phyloP scores from a whole-genome alignment of 192 early-diverging fungal species.

The Fimicolochytrium jonesii region DNA sequence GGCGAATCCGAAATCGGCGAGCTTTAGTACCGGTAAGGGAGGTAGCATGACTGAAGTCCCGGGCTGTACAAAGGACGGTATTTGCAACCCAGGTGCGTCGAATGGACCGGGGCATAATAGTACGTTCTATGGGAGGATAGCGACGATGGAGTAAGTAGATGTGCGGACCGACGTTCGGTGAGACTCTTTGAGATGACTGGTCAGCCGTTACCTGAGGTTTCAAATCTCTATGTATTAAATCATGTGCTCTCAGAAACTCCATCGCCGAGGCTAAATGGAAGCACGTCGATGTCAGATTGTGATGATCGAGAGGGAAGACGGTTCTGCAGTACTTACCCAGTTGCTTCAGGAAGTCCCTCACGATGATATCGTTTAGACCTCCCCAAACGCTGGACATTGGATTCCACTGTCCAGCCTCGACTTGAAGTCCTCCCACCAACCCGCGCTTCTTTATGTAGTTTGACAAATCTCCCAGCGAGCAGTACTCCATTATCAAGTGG shows the following conservation, averaged over 20 bases:
- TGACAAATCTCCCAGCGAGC: conserved; percentile 90
- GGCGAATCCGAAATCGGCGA: conserved; percentile 99
- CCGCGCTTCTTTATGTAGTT: conserved; percentile 73
- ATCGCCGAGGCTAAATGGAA: conserved; percentile 67
- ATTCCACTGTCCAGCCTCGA: conserved; percentile 13
- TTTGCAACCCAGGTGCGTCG: conserved; percentile 33
- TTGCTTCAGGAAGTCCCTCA: conserved; percentile 82
- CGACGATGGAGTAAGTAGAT: neutral
- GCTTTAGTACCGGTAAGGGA: conserved; percentile 75
- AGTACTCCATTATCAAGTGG: conserved; percentile 97
- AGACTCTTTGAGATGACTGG: neutral
- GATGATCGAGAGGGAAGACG: neutral
- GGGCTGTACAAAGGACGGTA: conserved; percentile 33
- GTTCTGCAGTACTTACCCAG: conserved; percentile 48
- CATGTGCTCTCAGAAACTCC: conserved; percentile 77
- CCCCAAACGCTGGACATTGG: conserved; percentile 53
- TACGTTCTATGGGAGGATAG: conserved; percentile 59
- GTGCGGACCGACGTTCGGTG: too few relatives aligned
- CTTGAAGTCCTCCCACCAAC: conserved; percentile 7
- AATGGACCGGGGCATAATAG: conserved; percentile 62
- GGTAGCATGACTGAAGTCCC: conserved; percentile 31
- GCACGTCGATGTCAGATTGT: neutral
- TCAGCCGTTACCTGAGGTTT: conserved; percentile 81
- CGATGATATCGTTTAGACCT: conserved; percentile 76
- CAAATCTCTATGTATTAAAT: conserved; percentile 93